phyloP scores from a whole-genome alignment of 2,329 filamentous ascomycete species.

The Corniculantispora saksenae region DNA sequence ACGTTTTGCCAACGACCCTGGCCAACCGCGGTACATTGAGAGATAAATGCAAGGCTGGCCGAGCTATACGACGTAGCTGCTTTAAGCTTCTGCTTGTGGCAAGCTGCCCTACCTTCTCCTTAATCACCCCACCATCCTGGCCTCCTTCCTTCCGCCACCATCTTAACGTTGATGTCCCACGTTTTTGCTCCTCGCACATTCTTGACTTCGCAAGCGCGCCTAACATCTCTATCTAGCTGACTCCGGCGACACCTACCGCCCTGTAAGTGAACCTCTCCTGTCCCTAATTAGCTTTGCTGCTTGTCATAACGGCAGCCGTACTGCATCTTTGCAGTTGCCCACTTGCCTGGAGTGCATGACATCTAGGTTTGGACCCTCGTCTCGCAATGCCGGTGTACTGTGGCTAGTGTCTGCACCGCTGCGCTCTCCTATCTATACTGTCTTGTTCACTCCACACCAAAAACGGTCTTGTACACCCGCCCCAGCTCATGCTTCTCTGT shows the following conservation, averaged over 20 bases:
- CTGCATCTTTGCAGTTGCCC: neutral
- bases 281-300: constrained; percentile 3
- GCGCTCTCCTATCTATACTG: neutral
- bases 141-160: constrained; percentile 23
- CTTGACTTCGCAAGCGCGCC: constrained; percentile 28
- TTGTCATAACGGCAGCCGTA: neutral
- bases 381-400: neutral
- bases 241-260: constrained; percentile 61
- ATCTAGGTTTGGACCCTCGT: neutral
- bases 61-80: neutral
- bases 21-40: neutral
- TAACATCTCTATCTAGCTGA: constrained; percentile 54
- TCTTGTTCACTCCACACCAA: neutral
- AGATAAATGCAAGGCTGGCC: neutral
- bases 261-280: constrained; percentile 46
- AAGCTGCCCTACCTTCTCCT: constrained; percentile 9
- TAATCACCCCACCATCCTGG: constrained; percentile 12
- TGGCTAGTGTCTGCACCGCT: neutral
- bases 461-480: neutral
- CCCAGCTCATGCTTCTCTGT: neutral
- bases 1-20: neutral
- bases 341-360: neutral
- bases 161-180: constrained; percentile 24
- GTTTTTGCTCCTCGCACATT: constrained; percentile 18
- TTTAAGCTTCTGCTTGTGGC: neutral